These are phyloP conservation scores for Dionaea muscipula DNA, from an alignment of 179 eudicot genomes.

Conservation along the genomic window DNA sequence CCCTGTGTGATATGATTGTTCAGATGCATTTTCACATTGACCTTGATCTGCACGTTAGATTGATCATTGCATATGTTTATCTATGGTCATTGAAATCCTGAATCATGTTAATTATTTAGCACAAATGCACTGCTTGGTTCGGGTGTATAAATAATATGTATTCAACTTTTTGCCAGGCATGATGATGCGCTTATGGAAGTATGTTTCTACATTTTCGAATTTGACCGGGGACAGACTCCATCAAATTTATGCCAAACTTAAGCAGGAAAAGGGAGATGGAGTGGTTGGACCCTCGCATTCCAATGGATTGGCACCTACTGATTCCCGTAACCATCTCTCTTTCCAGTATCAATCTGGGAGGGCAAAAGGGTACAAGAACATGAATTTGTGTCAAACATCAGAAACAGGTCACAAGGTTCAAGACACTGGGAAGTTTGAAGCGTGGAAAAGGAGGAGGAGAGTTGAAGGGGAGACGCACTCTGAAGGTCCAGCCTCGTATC, in stretches of 20 bases:
- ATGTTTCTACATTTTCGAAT: slow-evolving; percentile 83
- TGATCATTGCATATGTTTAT: neutral
- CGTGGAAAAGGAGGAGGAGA: slow-evolving; percentile 80
- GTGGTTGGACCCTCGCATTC: slow-evolving; percentile 68
- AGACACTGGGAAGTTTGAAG: slow-evolving; percentile 65
- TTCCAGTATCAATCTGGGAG: slow-evolving; percentile 29
- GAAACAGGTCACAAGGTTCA: slow-evolving; percentile 30
- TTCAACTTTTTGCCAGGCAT: slow-evolving; percentile 37
- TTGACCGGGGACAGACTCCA: slow-evolving; percentile 74
- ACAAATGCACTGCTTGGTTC: neutral
- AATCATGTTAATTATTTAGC: neutral
- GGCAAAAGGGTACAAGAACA: slow-evolving; percentile 28
- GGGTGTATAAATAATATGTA: neutral
- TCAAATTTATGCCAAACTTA: slow-evolving; percentile 88
- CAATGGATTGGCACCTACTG: slow-evolving; percentile 29
- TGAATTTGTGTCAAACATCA: slow-evolving; percentile 20
- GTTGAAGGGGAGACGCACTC: slow-evolving; percentile 54
- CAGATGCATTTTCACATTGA: neutral
- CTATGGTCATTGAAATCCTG: neutral
- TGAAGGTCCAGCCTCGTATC: slow-evolving; percentile 40
- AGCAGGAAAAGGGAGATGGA: slow-evolving; percentile 54
- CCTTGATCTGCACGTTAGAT: neutral
- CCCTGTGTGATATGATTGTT: neutral
- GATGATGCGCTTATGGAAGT: slow-evolving; percentile 87
- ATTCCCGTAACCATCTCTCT: slow-evolving; percentile 4